Evolutionary conservation across 2,329 filamentous ascomycete species (phyloP).

Genomic region (Chalaropsis ovoidea): DNA sequence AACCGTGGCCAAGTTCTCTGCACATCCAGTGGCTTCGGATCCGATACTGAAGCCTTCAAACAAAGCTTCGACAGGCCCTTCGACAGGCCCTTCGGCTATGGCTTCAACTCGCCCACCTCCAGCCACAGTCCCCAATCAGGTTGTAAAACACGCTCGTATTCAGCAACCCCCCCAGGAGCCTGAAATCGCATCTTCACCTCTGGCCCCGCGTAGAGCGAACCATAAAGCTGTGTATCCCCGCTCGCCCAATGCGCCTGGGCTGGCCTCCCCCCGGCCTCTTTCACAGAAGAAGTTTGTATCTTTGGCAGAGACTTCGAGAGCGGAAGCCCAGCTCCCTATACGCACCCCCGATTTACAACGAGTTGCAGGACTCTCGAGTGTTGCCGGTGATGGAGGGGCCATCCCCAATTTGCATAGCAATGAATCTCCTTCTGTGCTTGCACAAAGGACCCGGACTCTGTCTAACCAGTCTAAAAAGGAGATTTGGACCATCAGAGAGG

Average conservation of each 20-base stretch:
- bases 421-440: slow-evolving; percentile 23
- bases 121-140: neutral
- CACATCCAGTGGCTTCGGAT: neutral
- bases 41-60: neutral
- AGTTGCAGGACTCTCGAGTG: neutral
- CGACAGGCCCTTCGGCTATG: neutral
- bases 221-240: neutral
- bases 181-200: neutral
- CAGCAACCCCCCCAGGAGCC: no score
- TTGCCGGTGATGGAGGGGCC: neutral
- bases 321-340: neutral
- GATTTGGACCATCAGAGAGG: slow-evolving; percentile 20
- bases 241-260: neutral
- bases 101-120: neutral
- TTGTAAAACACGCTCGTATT: neutral
- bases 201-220: neutral
- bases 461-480: slow-evolving; percentile 20
- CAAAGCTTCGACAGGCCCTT: neutral
- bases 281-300: neutral
- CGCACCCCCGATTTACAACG: neutral
- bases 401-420: slow-evolving; percentile 15
- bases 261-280: neutral
- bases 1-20: neutral
- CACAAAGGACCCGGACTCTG: slow-evolving; percentile 18
- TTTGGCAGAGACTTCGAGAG: neutral